phyloP scores from a whole-genome alignment of 192 early-diverging fungal species.

The Backusella sp. region DNA sequence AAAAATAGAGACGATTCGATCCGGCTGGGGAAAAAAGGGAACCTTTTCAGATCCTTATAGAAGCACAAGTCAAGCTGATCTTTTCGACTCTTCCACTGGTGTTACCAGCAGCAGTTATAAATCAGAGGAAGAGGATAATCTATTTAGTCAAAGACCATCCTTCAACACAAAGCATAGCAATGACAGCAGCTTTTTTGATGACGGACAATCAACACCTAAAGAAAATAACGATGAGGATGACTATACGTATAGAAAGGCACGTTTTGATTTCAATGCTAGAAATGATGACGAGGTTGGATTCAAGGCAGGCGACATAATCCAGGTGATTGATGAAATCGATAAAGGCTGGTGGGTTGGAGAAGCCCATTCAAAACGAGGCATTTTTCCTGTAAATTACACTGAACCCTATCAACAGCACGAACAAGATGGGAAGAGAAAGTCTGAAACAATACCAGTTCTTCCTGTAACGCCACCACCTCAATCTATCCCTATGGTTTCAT shows the following conservation, averaged over 20 bases:
- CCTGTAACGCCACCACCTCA: slow-evolving; percentile 1
- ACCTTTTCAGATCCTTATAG: not conserved
- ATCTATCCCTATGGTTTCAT: not conserved
- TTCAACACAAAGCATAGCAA: not conserved
- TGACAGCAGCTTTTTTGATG: slow-evolving; percentile 8
- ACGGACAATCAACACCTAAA: not conserved
- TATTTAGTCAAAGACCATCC: not conserved
- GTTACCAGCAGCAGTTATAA: not conserved
- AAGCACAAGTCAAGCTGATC: not conserved
- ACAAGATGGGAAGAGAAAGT: not conserved
- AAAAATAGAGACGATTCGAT: slow-evolving; percentile 2
- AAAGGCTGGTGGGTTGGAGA: slow-evolving; percentile 96
- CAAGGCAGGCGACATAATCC: slow-evolving; percentile 83
- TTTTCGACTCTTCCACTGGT: not conserved
- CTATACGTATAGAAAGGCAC: slow-evolving; percentile 63
- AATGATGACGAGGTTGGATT: slow-evolving; percentile 80
- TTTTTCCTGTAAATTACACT: slow-evolving; percentile 95
- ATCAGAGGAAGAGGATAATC: not conserved
- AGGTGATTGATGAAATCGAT: slow-evolving; percentile 82
- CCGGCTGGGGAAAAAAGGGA: not conserved
- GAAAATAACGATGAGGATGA: not conserved
- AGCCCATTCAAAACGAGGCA: slow-evolving; percentile 68
- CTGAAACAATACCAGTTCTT: not conserved
- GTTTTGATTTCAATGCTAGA: slow-evolving; percentile 83
- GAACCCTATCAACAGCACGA: slow-evolving; percentile 48